Base-by-base conservation (phyloP, 305 asterid species). In the Fraxinus nigra region DNA sequence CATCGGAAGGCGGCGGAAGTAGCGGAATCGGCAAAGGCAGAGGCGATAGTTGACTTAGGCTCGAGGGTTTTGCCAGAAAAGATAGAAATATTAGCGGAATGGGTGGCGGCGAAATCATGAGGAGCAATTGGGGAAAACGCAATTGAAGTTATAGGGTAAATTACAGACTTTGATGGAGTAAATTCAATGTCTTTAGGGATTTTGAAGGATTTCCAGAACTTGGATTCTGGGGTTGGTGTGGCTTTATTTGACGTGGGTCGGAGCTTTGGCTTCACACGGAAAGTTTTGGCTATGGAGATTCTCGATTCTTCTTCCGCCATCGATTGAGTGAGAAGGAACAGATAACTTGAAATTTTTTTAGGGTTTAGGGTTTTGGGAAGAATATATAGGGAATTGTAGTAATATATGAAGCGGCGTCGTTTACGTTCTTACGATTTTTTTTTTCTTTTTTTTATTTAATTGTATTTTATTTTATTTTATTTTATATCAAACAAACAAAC, bases 201-300 rank as follows among this genome's bases (percentile, higher is more conserved):
- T 86, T 94, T 95, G 89, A 94, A 95, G 22, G 99, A 95, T 72
- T 85, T 89, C 98, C 99, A 95, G 81, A 91, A 94, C 79, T 93
- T 95, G 75, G 96, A 85, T 90, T 95, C 99, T 0, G 98, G 90
- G 4, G 97, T 87, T 0, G 87, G 86, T 0, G 95, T 90, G 43
- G 87, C 80, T 67, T 84, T 87, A 40, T 88, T 78, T 6, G 94
- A 80, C 11, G 97, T 89, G 38, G 98, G 84, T 32, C 89, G 90
- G 40, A 93, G 92, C 69, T 91, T 95, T 0, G 99, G 92, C 48
- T 85, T 94, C 0, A 93, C 94, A 0, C 92, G 89, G 82, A 90
- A 95, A 0, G 88, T 28, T 33, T 82, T 85, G 37, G 85, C 38
- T 7, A 78, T 46, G 18, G 85, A 76, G 24, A 32, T 70, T 70